These are phyloP conservation scores for Diaporthe sp. DNA, from an alignment of 2,329 filamentous ascomycete species.

Conservation along the genomic window DNA sequence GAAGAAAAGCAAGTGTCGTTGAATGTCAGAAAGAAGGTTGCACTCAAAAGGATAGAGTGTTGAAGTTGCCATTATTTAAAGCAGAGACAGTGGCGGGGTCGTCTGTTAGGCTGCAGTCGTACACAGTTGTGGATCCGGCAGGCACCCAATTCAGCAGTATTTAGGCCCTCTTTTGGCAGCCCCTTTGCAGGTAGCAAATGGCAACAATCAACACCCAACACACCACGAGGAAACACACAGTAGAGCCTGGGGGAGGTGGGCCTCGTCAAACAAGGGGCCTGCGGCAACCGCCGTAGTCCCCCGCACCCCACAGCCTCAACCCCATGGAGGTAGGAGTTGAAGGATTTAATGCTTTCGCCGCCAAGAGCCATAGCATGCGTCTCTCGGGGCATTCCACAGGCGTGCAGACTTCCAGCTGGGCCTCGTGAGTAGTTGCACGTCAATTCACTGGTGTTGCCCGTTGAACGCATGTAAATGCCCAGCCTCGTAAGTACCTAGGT, in stretches of 20 bases:
- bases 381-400: neutral
- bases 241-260: neutral
- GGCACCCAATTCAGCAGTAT: too few relatives aligned
- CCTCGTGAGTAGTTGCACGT: neutral
- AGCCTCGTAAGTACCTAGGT: neutral
- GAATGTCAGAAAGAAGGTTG: neutral
- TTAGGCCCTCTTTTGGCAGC: too few relatives aligned
- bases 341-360: neutral
- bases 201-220: too few relatives aligned
- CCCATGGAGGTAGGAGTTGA: neutral
- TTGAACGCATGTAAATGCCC: neutral
- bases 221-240: too few relatives aligned
- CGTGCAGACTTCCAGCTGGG: neutral
- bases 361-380: neutral
- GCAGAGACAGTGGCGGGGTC: neutral
- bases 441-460: neutral
- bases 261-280: neutral
- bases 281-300: neutral
- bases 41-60: neutral
- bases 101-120: neutral
- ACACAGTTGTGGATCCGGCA: too few relatives aligned
- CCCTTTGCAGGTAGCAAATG: too few relatives aligned
- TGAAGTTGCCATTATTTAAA: slow-evolving; percentile 5
- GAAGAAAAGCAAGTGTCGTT: neutral
- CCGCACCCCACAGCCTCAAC: neutral